Evolutionary conservation across 768 basidiomycete genomes (phyloP).

Genomic region (Vararia minispora): DNA sequence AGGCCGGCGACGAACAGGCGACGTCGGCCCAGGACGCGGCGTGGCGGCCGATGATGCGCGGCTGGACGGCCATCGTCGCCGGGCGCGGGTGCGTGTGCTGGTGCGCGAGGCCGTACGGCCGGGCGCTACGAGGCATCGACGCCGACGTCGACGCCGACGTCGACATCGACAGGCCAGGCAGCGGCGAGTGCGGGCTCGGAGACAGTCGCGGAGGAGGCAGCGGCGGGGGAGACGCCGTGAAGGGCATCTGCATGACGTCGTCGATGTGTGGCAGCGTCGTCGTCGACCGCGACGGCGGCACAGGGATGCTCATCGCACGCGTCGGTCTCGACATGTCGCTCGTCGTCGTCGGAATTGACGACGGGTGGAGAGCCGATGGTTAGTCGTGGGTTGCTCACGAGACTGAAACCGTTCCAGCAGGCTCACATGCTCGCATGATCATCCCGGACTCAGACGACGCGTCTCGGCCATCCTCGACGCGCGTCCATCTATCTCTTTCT

Average conservation of each 20-base stretch:
- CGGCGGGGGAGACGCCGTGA: conserved; percentile 16
- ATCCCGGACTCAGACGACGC: neutral
- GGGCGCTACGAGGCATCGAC: conserved; percentile 28
- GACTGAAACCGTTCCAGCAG: too few species aligned
- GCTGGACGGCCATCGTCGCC: conserved; percentile 36
- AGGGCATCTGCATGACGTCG: conserved; percentile 52
- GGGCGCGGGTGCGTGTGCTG: conserved; percentile 26
- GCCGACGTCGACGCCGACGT: too few species aligned
- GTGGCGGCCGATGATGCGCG: conserved; percentile 40
- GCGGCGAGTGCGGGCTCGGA: conserved; percentile 41
- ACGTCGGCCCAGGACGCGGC: conserved; percentile 24
- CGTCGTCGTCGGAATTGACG: too few species aligned
- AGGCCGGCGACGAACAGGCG: conserved; percentile 31
- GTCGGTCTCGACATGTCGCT: conserved; percentile 44
- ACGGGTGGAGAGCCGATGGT: too few species aligned
- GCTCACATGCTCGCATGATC: too few species aligned
- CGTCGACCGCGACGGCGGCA: conserved; percentile 38
- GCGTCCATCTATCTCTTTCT: neutral
- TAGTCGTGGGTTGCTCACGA: too few species aligned
- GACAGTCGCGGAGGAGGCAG: conserved; percentile 7
- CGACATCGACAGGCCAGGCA: conserved; percentile 22
- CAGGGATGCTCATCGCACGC: conserved; percentile 59
- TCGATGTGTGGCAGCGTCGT: conserved; percentile 49
- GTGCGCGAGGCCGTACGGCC: conserved; percentile 34
- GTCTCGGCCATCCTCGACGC: conserved; percentile 1